Conservation (phyloP, 2,329 filamentous ascomycete genomes). For the Fusarium sp. region DNA sequence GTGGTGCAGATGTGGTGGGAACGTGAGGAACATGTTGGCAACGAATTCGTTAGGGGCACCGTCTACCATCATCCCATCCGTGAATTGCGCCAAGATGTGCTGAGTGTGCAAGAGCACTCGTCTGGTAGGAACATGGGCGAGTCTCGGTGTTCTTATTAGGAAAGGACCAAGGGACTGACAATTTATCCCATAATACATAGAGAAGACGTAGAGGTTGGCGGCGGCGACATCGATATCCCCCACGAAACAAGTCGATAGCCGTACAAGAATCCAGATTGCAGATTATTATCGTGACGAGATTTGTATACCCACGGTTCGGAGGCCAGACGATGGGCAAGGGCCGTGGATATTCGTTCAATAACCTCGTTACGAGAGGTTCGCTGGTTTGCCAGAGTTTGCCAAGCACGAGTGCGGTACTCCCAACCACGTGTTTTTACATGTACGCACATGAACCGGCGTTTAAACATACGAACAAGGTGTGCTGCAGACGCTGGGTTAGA, state of each 20-base stretch:
- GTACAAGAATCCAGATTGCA: not conserved
- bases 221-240: constrained; percentile 24
- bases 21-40: constrained; percentile 2
- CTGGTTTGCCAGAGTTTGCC: not conserved
- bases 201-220: constrained; percentile 30
- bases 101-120: not conserved
- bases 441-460: constrained; percentile 13
- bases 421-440: not conserved
- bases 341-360: not conserved
- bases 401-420: constrained; percentile 8
- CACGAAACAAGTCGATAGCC: constrained; percentile 25
- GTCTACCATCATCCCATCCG: constrained; percentile 5
- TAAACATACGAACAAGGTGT: constrained; percentile 21
- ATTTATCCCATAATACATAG: not conserved
- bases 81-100: not conserved
- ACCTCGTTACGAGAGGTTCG: not conserved
- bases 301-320: not conserved
- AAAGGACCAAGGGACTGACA: constrained; percentile 25
- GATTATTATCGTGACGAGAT: not conserved
- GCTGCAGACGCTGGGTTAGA: constrained; percentile 19
- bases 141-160: constrained; percentile 20
- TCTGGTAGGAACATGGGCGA: constrained; percentile 15
- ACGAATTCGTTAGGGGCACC: constrained; percentile 8
- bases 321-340: not conserved
- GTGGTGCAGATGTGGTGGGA: constrained; percentile 16